A percentile compares a stretch with the other conserved stretches of the same genome.
These are phyloP conservation scores for Trifolium repens DNA, from an alignment of 306 rosid genomes.

Conservation along the genomic window DNA sequence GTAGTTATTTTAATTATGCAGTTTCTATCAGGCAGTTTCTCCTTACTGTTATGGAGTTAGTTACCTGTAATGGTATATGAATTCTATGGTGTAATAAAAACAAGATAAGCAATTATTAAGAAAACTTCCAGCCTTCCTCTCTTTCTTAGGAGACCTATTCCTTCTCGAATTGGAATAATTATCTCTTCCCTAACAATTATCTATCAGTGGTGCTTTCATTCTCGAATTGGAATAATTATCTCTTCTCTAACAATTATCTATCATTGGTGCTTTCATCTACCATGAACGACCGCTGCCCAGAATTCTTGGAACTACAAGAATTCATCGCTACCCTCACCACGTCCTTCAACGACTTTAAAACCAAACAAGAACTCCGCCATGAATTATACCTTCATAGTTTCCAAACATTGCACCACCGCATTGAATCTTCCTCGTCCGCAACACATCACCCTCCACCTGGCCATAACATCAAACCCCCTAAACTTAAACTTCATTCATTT, in stretches of 20 bases:
- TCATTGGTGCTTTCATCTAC: background rate
- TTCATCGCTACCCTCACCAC: background rate
- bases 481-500: background rate
- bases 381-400: background rate
- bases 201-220: too few relatives aligned
- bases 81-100: too few relatives aligned
- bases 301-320: background rate
- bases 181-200: too few relatives aligned
- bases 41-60: too few relatives aligned
- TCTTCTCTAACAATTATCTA: background rate
- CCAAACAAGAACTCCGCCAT: background rate
- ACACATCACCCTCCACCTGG: background rate
- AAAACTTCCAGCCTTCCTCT: too few relatives aligned
- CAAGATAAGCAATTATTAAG: too few relatives aligned
- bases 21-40: too few relatives aligned
- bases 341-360: background rate
- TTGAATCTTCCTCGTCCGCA: background rate
- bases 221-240: too few relatives aligned
- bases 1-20: too few relatives aligned
- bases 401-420: background rate
- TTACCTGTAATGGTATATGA: too few relatives aligned
- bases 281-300: background rate
- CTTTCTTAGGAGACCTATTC: too few relatives aligned
- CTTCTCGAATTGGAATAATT: too few relatives aligned
- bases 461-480: background rate